Percentiles rank a stretch among this genome's conserved stretches.
phyloP scores from a whole-genome alignment of 202 grass and related monocot genomes.

The Eragrostis tef region DNA sequence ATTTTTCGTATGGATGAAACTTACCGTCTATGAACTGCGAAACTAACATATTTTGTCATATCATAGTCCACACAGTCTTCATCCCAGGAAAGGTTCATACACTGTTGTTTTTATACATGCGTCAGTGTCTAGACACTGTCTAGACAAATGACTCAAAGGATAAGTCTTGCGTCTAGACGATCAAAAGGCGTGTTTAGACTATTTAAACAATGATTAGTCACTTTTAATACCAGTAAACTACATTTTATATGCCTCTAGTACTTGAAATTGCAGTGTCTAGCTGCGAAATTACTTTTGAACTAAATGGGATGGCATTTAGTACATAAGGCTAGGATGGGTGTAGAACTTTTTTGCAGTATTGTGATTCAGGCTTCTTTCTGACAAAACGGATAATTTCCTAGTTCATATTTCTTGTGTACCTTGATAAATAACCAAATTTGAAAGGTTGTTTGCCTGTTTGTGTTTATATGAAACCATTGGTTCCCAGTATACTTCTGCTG shows the following conservation, averaged over 20 bases:
- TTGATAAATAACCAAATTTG: conserved; percentile 10
- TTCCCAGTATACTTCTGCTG: too few species aligned
- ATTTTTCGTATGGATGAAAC: background rate
- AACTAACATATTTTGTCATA: background rate
- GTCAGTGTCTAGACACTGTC: too few species aligned
- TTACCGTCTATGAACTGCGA: background rate
- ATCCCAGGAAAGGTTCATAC: background rate
- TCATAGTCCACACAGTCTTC: background rate
- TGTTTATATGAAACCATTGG: background rate
- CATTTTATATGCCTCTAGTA: background rate
- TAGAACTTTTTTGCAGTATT: background rate
- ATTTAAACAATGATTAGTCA: background rate
- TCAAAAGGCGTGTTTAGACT: too few species aligned
- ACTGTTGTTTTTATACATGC: too few species aligned
- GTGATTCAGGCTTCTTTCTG: background rate
- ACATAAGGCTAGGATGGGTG: background rate
- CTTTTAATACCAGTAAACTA: background rate
- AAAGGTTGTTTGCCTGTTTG: background rate
- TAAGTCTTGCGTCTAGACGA: too few species aligned
- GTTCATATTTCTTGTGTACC: background rate
- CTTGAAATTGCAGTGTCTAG: background rate
- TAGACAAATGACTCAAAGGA: too few species aligned
- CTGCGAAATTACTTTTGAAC: background rate
- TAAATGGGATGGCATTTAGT: too few species aligned
- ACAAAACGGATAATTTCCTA: background rate